Evolutionary conservation across 169 alveolate species (phyloP), one percentile per base, ranked within the genome.

Genomic region (Babesia bovis): DNA sequence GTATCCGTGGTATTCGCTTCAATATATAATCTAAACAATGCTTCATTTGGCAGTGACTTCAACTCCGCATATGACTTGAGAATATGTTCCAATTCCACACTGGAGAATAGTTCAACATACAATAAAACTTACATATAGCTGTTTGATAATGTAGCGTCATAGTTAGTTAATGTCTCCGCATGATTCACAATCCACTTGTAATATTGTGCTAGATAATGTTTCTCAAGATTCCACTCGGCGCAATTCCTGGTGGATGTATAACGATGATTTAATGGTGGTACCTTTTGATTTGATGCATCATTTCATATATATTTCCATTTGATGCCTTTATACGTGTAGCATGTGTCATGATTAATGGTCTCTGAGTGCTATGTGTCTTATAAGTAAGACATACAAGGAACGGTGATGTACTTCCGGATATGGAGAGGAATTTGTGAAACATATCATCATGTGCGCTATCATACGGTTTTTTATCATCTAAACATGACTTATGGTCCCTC

Each of bases 221-320:
- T 69, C 33, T 79, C 87, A 69, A 79, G 42, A 58, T 79, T 68
- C 87, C 87, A 79, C 65, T 79, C 87, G 17, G 52, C 44, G 44
- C 82, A 79, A 23, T 73, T 36, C 59, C 87, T 79, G 61, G 47
- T n/a, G n/a, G 32, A 1, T 9, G 23, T 10, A 10, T 0, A 15
- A 15, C 17, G 9, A 17, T n/a, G 19, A 1, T 51, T 7, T 36
- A 3, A 15, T 15, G 2, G 23, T 4, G 17, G 2, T 3, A 79
- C 83, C 87, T 58, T 17, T 59, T 60, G 17, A 69, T 57, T 49
- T 69, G 82, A 42, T 49, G 19, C 51, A 7, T 63, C 63, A 69
- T 63, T 15, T 70, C 78, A 0, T 50, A 38, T n/a, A 51, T 17
- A 4, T 38, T 33, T 5, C 56, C 69, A 17, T 60, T 57, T 13